phyloP scores from a whole-genome alignment of 2,329 filamentous ascomycete species.

The Aureobasidium zeae region DNA sequence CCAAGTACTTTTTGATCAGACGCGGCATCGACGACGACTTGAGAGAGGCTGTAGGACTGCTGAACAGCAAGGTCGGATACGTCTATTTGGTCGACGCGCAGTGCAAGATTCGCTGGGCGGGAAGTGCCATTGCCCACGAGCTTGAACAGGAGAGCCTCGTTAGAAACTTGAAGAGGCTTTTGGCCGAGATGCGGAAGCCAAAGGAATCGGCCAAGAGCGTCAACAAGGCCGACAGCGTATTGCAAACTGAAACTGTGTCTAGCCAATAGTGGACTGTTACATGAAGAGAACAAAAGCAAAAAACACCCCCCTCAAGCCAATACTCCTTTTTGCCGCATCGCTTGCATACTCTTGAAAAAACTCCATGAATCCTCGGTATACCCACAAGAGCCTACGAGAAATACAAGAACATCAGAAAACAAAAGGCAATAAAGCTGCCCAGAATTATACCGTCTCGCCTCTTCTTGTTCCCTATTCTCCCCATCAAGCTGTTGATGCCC shows the following conservation, averaged over 20 bases:
- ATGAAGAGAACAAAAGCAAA: not conserved
- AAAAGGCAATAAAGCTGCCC: slow-evolving; percentile 82
- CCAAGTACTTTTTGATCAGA: slow-evolving; percentile 50
- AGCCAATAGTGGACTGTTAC: not conserved
- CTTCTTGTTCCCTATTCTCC: slow-evolving; percentile 88
- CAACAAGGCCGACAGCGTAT: not conserved
- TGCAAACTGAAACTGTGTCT: not conserved
- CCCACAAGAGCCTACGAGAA: slow-evolving; percentile 46
- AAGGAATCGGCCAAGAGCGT: not conserved
- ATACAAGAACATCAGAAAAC: slow-evolving; percentile 77
- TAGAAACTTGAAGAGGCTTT: slow-evolving; percentile 53
- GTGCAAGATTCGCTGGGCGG: slow-evolving; percentile 90
- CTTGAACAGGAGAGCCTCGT: slow-evolving; percentile 59
- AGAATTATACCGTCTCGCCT: slow-evolving; percentile 90
- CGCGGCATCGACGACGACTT: slow-evolving; percentile 48
- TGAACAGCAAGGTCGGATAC: slow-evolving; percentile 91
- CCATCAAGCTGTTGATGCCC: slow-evolving; percentile 84
- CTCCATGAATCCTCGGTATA: slow-evolving; percentile 5
- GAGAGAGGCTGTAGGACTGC: slow-evolving; percentile 53
- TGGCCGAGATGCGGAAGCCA: slow-evolving; percentile 42
- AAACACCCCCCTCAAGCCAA: slow-evolving; percentile 8
- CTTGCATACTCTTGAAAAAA: not conserved
- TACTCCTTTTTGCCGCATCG: no score
- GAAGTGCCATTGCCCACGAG: slow-evolving; percentile 59
- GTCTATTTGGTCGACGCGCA: slow-evolving; percentile 81